Evolutionary conservation across 768 basidiomycete genomes (phyloP), one percentile per base, ranked within the genome.

Genomic region (Agrocybe praecox): DNA sequence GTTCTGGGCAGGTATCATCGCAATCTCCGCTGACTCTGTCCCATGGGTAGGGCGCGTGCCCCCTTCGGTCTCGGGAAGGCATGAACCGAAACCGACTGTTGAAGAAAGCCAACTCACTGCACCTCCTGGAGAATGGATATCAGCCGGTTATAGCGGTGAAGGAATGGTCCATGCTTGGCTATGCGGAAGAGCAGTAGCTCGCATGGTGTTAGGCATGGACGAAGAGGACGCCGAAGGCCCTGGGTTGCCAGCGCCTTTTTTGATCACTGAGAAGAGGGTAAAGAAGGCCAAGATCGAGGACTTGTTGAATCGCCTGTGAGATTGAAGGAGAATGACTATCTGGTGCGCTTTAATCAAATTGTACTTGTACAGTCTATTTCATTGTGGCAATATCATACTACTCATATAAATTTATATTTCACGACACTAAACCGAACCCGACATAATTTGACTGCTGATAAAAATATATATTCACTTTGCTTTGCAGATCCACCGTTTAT

Each of bases 21-120:
- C 82, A 2, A 58, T 83, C 2, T 90, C 89, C 0, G 78, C 78
- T 12, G 89, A 90, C 59, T 70, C 73, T 43, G 67, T 74, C 65
- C 89, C 89, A 3, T 90, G 89, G 89, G 86, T 90, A 34, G 89
- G 89, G 14, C 75, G 85, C 11, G 70, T 90, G 46, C 86, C 86
- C 1, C 59, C 59, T 18, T 69, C 61, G 21, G 68, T 88, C 10
- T 73, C 87, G 0, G 77, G 80, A 4, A 72, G 86, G 44, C 17
- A 49, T 48, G 60, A 51, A 47, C 65, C 59, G 29, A 49, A 46
- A 45, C 43, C 42, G 21, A 11, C n/a, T 46, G 48, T 50, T 12
- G 17, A 23, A 9, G 17, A 3, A 34, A 52, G 26, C 1, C 6
- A 22, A 32, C 34, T 46, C 19, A 56, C 72, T 10, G 72, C 76